A percentile compares a stretch with the other conserved stretches of the same genome.
phyloP scores from a whole-genome alignment of 495 filamentous ascomycete species.

The Melanomma pulvis-pyrius region DNA sequence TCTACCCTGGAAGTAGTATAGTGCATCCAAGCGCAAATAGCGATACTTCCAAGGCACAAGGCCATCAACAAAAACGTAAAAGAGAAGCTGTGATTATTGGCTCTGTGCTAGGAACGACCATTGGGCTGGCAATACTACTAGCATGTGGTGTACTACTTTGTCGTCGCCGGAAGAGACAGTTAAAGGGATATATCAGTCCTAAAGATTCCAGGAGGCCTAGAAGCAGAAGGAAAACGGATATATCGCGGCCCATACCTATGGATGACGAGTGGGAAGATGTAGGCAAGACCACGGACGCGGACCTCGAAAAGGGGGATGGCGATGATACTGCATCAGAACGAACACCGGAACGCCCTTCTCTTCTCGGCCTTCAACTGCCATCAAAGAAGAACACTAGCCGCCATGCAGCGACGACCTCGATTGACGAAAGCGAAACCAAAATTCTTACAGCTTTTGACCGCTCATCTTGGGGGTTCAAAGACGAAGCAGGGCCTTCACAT shows the following conservation, averaged over 20 bases:
- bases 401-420: slow-evolving; percentile 30
- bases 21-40: not conserved
- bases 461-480: slow-evolving; percentile 38
- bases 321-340: slow-evolving; percentile 6
- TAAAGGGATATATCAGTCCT: slow-evolving; percentile 27
- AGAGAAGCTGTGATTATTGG: slow-evolving; percentile 15
- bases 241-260: slow-evolving; percentile 39
- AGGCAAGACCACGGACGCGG: slow-evolving; percentile 12
- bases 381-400: slow-evolving; percentile 17
- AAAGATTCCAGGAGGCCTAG: slow-evolving; percentile 20
- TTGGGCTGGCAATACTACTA: slow-evolving; percentile 16
- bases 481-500: slow-evolving; percentile 33
- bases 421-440: slow-evolving; percentile 38
- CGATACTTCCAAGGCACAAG: not conserved
- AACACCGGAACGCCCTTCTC: slow-evolving; percentile 37
- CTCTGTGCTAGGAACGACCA: slow-evolving; percentile 2
- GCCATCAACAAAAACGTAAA: not conserved
- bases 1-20: not conserved
- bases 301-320: slow-evolving; percentile 39
- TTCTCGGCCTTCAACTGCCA: slow-evolving; percentile 20
- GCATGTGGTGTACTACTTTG: slow-evolving; percentile 21
- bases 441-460: slow-evolving; percentile 37
- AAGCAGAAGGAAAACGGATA: slow-evolving; percentile 32
- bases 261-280: slow-evolving; percentile 19
- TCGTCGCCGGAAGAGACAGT: slow-evolving; percentile 20